Conservation (phyloP, 2,329 filamentous ascomycete species). For the Cryphonectria nitschkei region DNA sequence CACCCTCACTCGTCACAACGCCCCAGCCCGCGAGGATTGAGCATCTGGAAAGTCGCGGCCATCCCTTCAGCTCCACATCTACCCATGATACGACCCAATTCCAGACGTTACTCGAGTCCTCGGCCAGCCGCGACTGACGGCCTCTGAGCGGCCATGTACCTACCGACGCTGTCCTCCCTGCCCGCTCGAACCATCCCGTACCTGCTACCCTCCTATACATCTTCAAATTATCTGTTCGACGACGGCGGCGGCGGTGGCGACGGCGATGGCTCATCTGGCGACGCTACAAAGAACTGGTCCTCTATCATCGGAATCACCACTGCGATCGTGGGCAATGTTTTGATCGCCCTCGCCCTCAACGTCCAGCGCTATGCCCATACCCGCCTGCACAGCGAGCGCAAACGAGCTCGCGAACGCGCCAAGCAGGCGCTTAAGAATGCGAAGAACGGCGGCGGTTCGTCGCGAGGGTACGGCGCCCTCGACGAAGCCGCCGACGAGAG, state of each 20-base stretch:
- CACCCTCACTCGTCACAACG: background rate
- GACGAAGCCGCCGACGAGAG: constrained; percentile 34
- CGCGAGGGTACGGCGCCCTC: constrained; percentile 37
- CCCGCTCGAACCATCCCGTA: constrained; percentile 24
- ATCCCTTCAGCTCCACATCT: background rate
- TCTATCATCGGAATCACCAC: constrained; percentile 94
- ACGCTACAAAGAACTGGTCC: constrained; percentile 71
- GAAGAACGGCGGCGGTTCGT: constrained; percentile 36
- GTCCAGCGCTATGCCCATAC: constrained; percentile 96
- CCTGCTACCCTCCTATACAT: constrained; percentile 27
- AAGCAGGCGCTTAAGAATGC: constrained; percentile 56
- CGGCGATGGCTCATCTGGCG: constrained; percentile 32
- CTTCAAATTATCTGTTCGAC: constrained; percentile 28
- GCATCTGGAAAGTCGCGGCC: background rate
- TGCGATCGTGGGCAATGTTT: constrained; percentile 87
- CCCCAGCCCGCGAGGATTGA: background rate
- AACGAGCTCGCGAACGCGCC: constrained; percentile 58
- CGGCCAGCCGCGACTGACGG: constrained; percentile 23
- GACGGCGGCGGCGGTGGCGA: constrained; percentile 32
- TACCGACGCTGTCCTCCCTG: constrained; percentile 20
- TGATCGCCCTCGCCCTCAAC: constrained; percentile 95
- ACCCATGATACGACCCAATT: constrained; percentile 21
- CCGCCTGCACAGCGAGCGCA: constrained; percentile 72
- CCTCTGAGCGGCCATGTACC: constrained; percentile 28
- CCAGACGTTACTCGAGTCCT: constrained; percentile 16